Evolutionary conservation across 257 asterid species (phyloP).

Genomic region (Sherardia arvensis): DNA sequence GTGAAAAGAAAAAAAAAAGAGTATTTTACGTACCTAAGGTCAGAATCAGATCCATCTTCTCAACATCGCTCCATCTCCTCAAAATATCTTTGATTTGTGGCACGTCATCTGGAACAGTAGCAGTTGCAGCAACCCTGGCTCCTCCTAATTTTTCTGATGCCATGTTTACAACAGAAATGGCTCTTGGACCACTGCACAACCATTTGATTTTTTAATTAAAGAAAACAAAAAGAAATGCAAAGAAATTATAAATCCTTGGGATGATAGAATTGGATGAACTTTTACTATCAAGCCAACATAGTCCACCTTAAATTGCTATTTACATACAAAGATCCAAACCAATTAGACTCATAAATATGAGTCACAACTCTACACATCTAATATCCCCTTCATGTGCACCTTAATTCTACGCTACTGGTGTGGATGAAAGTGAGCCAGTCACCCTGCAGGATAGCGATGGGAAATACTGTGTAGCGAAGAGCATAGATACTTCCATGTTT

Average conservation of each 20-base stretch:
- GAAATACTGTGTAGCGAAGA: conserved; percentile 35
- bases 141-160: conserved; percentile 85
- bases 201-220: conserved; percentile 13
- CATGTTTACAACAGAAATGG: conserved; percentile 72
- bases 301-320: background rate
- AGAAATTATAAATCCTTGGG: too few species aligned
- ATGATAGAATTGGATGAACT: background rate
- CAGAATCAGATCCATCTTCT: conserved; percentile 83
- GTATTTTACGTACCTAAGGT: conserved; percentile 58
- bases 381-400: background rate
- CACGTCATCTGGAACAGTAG: conserved; percentile 78
- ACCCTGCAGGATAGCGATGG: background rate
- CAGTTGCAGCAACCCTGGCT: conserved; percentile 60
- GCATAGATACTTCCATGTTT: conserved; percentile 31
- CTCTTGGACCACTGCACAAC: conserved; percentile 83
- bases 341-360: background rate
- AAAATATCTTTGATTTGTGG: conserved; percentile 55
- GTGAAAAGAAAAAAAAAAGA: background rate
- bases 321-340: background rate
- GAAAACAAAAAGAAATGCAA: too few species aligned
- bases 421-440: background rate
- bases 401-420: background rate
- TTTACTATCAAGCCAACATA: background rate
- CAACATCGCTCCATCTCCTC: conserved; percentile 81
- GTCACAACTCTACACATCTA: background rate